Base-by-base conservation (phyloP, 768 basidiomycete genomes). In the Flagelloscypha sp. region DNA sequence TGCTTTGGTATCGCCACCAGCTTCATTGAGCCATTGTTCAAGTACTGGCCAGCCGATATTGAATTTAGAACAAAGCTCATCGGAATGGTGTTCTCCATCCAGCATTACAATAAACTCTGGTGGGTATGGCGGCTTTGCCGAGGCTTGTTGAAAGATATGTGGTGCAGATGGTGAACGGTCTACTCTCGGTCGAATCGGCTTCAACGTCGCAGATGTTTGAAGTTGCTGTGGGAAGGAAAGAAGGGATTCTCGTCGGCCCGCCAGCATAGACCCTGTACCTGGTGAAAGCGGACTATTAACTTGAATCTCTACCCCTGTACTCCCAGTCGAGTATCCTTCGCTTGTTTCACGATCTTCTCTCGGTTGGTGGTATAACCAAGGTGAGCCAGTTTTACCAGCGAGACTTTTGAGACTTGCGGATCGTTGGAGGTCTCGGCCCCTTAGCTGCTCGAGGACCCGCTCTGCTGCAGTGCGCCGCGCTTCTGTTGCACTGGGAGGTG, bases 51-150 rank as follows among this genome's bases (percentile, higher is more conserved):
- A 93, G 1, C 84, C 80, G 21, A 80, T 77, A 44, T 86, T 79
- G 48, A 93, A 94, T 42, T 55, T 70, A 17, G 84, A 77, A 30
- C 84, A 81, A 28, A 98, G 59, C 59, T 97, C 93, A 51, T 98
- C 94, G 2, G 87, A 82, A 55, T 92, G 84, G 54, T 90, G 92
- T 37, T 80, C 84, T 7, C 94, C 95, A 49, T 98, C 82, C 9
- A 98, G 65, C 40, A 87, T 54, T 2, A 63, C 43, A 18, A 68
- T 47, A 17, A 92, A 47, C 9, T 75, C 74, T 4, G 63, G 60
- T 6, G 85, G 85, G 46, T 69, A 74, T n/a, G 58, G 46, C 12
- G 44, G 10, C 24, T 16, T 27, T 33, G 49, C 44, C 30, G 53
- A 43, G 30, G 50, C 47, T 45, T 57, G 58, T 40, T 53, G 56